phyloP scores from a whole-genome alignment of 2,329 filamentous ascomycete species.

The Byssothecium circinans region DNA sequence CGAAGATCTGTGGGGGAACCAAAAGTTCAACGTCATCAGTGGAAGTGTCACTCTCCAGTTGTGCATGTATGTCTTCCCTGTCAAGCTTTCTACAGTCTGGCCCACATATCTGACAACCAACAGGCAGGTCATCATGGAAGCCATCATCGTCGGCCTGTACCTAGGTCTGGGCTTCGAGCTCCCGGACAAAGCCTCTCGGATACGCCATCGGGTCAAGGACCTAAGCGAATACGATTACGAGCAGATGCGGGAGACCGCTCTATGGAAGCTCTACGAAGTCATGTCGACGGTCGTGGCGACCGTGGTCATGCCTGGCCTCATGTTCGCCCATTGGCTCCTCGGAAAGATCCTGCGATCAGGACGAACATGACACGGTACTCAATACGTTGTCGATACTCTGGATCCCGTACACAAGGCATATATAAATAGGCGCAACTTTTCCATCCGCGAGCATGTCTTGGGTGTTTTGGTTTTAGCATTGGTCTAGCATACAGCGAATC shows the following conservation, averaged over 20 bases:
- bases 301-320: slow-evolving; percentile 34
- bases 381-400: no score
- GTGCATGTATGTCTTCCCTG: slow-evolving; percentile 35
- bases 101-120: not conserved
- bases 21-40: slow-evolving; percentile 41
- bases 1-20: slow-evolving; percentile 25
- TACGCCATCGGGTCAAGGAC: slow-evolving; percentile 28
- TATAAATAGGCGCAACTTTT: not conserved
- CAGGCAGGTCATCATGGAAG: slow-evolving; percentile 43
- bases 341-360: slow-evolving; percentile 11
- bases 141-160: slow-evolving; percentile 37
- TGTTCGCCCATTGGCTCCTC: slow-evolving; percentile 38
- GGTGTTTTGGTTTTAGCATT: not conserved
- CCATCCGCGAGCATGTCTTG: not conserved
- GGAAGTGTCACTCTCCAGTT: slow-evolving; percentile 37
- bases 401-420: not conserved
- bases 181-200: slow-evolving; percentile 33
- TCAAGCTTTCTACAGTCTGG: not conserved
- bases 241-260: slow-evolving; percentile 30
- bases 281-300: slow-evolving; percentile 31
- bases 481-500: not conserved
- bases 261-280: slow-evolving; percentile 38
- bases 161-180: slow-evolving; percentile 34
- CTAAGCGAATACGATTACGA: slow-evolving; percentile 26
- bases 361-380: not conserved